Conservation (phyloP, 768 basidiomycete genomes). For the Termitomyces bulborhizus region DNA sequence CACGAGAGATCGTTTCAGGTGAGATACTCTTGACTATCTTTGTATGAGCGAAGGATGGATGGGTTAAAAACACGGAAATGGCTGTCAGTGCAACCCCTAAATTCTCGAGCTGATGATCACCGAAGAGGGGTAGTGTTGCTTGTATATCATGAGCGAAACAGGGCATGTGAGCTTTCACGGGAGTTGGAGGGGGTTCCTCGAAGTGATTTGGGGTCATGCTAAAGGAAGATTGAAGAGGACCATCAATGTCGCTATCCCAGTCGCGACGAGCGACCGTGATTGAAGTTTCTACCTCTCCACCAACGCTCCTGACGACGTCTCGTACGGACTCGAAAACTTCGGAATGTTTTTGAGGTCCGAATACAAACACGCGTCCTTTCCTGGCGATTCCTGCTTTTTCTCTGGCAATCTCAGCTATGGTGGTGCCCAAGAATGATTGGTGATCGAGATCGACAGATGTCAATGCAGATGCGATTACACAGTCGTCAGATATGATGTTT, state of each 20-base stretch:
- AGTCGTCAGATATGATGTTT: conserved; percentile 71
- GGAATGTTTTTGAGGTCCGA: conserved; percentile 56
- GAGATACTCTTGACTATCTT: conserved; percentile 34
- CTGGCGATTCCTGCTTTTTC: conserved; percentile 86
- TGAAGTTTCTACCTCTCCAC: conserved; percentile 35
- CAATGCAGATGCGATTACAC: conserved; percentile 72
- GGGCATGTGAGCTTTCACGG: conserved; percentile 35
- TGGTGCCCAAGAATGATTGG: conserved; percentile 80
- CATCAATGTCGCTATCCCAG: conserved; percentile 30
- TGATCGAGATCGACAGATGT: conserved; percentile 92
- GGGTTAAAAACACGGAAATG: conserved; percentile 49
- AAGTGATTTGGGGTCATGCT: conserved; percentile 23
- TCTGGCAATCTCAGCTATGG: conserved; percentile 63
- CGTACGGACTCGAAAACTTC: conserved; percentile 42
- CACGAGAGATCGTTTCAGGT: conserved; percentile 40
- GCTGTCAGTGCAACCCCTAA: conserved; percentile 62
- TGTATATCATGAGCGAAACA: conserved; percentile 39
- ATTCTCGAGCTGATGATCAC: conserved; percentile 83
- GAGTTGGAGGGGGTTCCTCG: conserved; percentile 31
- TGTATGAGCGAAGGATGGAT: conserved; percentile 24
- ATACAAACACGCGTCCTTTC: conserved; percentile 49
- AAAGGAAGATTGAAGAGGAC: conserved; percentile 21
- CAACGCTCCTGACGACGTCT: conserved; percentile 32
- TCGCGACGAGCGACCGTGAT: conserved; percentile 27
- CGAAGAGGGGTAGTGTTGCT: conserved; percentile 60